Conservation (phyloP, 108 stramenopile species). For the Skeletonema potamos region DNA sequence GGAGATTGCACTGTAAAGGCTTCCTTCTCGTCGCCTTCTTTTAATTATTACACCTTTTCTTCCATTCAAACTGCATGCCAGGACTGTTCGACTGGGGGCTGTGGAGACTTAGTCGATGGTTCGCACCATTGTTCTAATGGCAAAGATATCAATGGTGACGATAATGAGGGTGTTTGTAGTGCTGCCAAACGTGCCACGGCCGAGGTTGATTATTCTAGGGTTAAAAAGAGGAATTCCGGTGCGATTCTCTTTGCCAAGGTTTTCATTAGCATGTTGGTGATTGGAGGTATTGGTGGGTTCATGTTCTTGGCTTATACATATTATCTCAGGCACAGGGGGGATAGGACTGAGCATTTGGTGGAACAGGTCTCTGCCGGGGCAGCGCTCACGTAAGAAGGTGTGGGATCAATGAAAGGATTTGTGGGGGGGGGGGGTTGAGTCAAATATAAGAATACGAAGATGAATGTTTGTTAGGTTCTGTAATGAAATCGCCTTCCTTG, state of each 20-base stretch:
- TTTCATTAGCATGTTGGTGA: slow-evolving; percentile 14
- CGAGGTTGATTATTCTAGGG: slow-evolving; percentile 36
- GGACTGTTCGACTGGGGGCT: slow-evolving; percentile 39
- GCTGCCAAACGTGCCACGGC: slow-evolving; percentile 34
- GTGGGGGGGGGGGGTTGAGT: background rate
- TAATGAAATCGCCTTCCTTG: background rate
- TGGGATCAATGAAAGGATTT: background rate
- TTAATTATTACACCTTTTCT: slow-evolving; percentile 46
- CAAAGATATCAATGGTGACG: slow-evolving; percentile 32
- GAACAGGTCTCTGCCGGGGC: background rate
- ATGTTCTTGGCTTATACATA: slow-evolving; percentile 52
- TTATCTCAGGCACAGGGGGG: slow-evolving; percentile 53
- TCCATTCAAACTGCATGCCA: slow-evolving; percentile 41
- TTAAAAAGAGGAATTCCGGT: slow-evolving; percentile 27
- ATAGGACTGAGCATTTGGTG: slow-evolving; percentile 14
- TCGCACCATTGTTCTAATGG: slow-evolving; percentile 51
- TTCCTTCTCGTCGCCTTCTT: slow-evolving; percentile 20
- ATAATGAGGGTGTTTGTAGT: slow-evolving; percentile 45
- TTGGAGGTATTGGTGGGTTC: slow-evolving; percentile 25
- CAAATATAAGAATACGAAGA: background rate
- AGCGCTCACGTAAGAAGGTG: background rate
- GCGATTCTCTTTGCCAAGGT: slow-evolving; percentile 29
- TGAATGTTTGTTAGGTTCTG: background rate
- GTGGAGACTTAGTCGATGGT: slow-evolving; percentile 39
- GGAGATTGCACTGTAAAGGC: slow-evolving; percentile 63